These are phyloP conservation scores for Crucibulum laeve DNA, from an alignment of 768 basidiomycete species.

Conservation along the genomic window DNA sequence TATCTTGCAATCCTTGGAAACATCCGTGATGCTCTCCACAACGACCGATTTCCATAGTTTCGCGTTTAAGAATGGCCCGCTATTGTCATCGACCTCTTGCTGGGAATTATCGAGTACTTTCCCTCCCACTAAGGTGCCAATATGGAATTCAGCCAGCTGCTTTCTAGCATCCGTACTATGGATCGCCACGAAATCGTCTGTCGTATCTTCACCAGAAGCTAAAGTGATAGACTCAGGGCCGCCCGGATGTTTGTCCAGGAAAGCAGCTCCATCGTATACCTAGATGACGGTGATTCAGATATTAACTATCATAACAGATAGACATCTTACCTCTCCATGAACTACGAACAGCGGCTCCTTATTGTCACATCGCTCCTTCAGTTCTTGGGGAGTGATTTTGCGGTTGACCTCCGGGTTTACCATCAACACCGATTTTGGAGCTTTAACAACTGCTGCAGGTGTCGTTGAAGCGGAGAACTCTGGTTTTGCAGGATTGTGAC, in stretches of 20 bases:
- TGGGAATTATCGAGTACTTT: constrained; percentile 1
- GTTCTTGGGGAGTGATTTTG: constrained; percentile 38
- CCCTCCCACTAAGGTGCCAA: constrained; percentile 38
- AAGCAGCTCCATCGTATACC: constrained; percentile 50
- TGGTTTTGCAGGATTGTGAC: constrained; percentile 38
- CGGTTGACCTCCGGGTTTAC: constrained; percentile 39
- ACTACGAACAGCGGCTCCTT: constrained; percentile 48
- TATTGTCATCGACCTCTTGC: constrained; percentile 2
- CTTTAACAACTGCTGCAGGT: background rate
- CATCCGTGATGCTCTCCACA: constrained; percentile 27
- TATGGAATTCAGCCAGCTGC: constrained; percentile 47
- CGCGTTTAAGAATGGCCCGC: constrained; percentile 30
- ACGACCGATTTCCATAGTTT: constrained; percentile 44
- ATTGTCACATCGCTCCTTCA: constrained; percentile 30
- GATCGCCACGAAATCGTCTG: constrained; percentile 63
- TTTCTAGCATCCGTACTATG: constrained; percentile 48
- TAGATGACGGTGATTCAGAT: background rate
- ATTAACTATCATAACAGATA: background rate
- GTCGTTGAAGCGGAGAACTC: constrained; percentile 19
- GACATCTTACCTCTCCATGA: constrained; percentile 33
- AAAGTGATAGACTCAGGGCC: constrained; percentile 50
- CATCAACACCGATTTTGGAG: constrained; percentile 27
- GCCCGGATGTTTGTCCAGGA: constrained; percentile 54
- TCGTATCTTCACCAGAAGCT: constrained; percentile 55
- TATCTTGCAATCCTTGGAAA: constrained; percentile 45